Evolutionary conservation across 768 basidiomycete species (phyloP), one percentile per base, ranked within the genome.

Genomic region (Hericium alpestre): DNA sequence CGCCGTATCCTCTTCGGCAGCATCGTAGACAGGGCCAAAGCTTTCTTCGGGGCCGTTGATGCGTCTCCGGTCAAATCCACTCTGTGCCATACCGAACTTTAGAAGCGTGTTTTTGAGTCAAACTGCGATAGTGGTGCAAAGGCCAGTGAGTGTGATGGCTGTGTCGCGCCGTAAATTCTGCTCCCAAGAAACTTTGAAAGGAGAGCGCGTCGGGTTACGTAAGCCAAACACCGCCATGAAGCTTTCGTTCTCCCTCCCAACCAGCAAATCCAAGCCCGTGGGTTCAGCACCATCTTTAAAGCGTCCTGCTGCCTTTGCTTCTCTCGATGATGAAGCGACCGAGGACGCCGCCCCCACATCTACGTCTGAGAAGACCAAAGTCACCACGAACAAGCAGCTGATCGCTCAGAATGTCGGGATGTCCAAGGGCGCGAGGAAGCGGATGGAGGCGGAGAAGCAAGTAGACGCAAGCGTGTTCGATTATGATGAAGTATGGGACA

Each of bases 401-500:
- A 68, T 82, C 15, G 80, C 82, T 12, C 81, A 81, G 64, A 81
- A 79, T 69, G 74, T 78, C 13, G 76, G 73, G 57, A 73, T 81
- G 38, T 87, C 87, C 23, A 83, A 79, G 64, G 72, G 80, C n/a
- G 74, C 75, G 69, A 82, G 76, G 73, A 87, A 84, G 66, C 79
- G 81, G 61, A 82, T 94, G 72, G 83, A 90, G 60, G 80, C 80
- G 52, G 93, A 94, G 68, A 79, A 83, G 72, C 76, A 77, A 59
- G 74, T 93, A 3, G 95, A 98, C 64, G 66, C 79, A 46, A 86
- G 85, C 0, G 89, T 94, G 4, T 98, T 87, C 69, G 84, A 94
- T 69, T 99, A 99, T 65, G 96, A 99, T 67, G 93, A 91, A 70
- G 84, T 98, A 4, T 98, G 86, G 80, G 96, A 99, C 65, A 82